Evolutionary conservation across 805 yeast genomes (phyloP), one percentile per base, ranked within the genome.

Genomic region (Ogataea paraovalis): DNA sequence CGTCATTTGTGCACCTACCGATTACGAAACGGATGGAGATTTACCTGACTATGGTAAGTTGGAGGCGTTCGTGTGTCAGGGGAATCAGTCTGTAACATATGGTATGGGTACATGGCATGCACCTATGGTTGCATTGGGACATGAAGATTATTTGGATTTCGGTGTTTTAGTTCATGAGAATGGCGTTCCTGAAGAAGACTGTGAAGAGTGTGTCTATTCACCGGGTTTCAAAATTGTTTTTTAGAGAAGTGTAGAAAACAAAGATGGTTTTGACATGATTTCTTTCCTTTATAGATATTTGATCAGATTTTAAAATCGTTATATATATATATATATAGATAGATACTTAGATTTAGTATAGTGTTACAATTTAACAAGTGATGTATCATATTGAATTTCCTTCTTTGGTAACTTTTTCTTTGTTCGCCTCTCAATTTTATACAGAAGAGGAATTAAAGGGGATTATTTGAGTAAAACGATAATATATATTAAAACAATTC

Each of bases 31-130:
- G 37, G 57, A 67, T 6, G 69, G 70, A 2, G 66, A 61, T 7
- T 56, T 82, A 39, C 96, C 97, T 0, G 87, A 85, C 55, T 75
- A 78, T n/a, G 55, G 67, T 2, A 67, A 78, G 0, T 57, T 83
- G 10, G 74, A 71, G 53, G 96, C 96, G 0, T 91, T 90, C 58
- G 54, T 80, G 5, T 87, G 91, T 54, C 75, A 69, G 46, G 96
- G 96, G 0, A 83, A 87, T 62, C 96, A 90, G 60, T 87, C 96
- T 0, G 89, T 91, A 3, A 91, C 97, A 0, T 90, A 90, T 63
- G 95, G 90, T 0, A 79, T 76, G 12, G 88, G 85, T 1, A 79
- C 84, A 4, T 91, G 98, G 98, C 98, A 91, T 63, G 96, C 97
- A 0, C 97, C 98, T 3, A 91, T 91, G 98, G 84, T 92, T 20